These are phyloP conservation scores for Viola pubescens DNA, from an alignment of 441 rosid genomes.

Conservation along the genomic window DNA sequence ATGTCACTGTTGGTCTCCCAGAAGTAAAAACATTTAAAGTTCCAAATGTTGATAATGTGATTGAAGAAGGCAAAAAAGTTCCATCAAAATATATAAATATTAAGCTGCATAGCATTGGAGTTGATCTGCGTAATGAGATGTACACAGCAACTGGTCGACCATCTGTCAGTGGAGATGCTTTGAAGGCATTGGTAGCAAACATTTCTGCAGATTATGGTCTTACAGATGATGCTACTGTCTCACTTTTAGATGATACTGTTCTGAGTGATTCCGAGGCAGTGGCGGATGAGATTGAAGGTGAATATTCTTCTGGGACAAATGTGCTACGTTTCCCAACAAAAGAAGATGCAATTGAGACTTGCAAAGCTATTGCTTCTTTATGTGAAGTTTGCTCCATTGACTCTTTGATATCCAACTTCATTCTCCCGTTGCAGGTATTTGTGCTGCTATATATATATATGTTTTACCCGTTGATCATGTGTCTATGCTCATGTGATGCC, in stretches of 20 bases:
- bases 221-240: slow-evolving; percentile 26
- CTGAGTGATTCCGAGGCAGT: slow-evolving; percentile 20
- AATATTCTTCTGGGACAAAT: slow-evolving; percentile 53
- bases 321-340: slow-evolving; percentile 38
- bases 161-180: slow-evolving; percentile 68
- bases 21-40: slow-evolving; percentile 45
- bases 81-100: slow-evolving; percentile 65
- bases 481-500: background rate
- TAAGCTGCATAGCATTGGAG: slow-evolving; percentile 44
- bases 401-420: slow-evolving; percentile 88
- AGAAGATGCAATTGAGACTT: slow-evolving; percentile 70
- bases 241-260: slow-evolving; percentile 27
- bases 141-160: slow-evolving; percentile 86
- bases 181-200: slow-evolving; percentile 70
- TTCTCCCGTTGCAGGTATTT: slow-evolving; percentile 85
- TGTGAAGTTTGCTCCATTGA: slow-evolving; percentile 88
- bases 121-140: slow-evolving; percentile 49
- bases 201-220: slow-evolving; percentile 65
- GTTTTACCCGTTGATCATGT: background rate
- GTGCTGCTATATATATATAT: slow-evolving; percentile 7
- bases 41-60: slow-evolving; percentile 64
- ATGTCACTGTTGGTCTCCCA: slow-evolving; percentile 40
- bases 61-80: slow-evolving; percentile 81
- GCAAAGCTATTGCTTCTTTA: slow-evolving; percentile 83
- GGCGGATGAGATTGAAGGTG: slow-evolving; percentile 34